phyloP scores from a whole-genome alignment of 805 yeast species.

The Zygosaccharomyces pseudorouxii region DNA sequence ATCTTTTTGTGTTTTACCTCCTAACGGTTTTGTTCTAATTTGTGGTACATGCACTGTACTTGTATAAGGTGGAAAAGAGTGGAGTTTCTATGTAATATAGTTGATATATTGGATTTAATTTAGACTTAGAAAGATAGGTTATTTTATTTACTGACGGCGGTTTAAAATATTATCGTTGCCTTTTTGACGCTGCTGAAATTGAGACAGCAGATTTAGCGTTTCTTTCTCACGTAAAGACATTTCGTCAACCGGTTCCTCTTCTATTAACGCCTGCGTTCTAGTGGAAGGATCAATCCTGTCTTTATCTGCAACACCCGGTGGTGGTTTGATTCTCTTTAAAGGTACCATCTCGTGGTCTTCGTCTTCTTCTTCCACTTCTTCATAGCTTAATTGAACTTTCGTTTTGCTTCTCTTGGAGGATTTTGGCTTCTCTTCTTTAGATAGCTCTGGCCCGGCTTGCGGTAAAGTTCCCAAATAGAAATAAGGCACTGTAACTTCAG shows the following conservation, averaged over 20 bases:
- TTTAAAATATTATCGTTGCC: slow-evolving; percentile 12
- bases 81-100: no score
- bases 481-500: slow-evolving; percentile 44
- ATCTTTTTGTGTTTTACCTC: not conserved
- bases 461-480: slow-evolving; percentile 34
- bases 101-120: not conserved
- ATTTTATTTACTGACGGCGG: slow-evolving; percentile 1
- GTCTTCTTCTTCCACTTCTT: slow-evolving; percentile 37
- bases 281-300: not conserved
- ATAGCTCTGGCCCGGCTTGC: not conserved
- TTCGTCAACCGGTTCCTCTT: slow-evolving; percentile 1
- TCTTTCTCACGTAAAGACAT: slow-evolving; percentile 17
- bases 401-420: slow-evolving; percentile 23
- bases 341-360: slow-evolving; percentile 18
- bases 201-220: slow-evolving; percentile 20
- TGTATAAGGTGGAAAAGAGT: no score
- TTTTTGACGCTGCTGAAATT: slow-evolving; percentile 15
- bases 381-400: slow-evolving; percentile 36
- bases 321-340: slow-evolving; percentile 15
- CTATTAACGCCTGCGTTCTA: not conserved
- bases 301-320: slow-evolving; percentile 8
- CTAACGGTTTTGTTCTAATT: not conserved
- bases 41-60: not conserved
- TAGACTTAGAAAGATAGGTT: not conserved
- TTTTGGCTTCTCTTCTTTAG: slow-evolving; percentile 7